Percentiles rank a stretch among this genome's conserved stretches.
phyloP scores from a whole-genome alignment of 805 yeast genomes.

The Wickerhamiella sergipiensis region DNA sequence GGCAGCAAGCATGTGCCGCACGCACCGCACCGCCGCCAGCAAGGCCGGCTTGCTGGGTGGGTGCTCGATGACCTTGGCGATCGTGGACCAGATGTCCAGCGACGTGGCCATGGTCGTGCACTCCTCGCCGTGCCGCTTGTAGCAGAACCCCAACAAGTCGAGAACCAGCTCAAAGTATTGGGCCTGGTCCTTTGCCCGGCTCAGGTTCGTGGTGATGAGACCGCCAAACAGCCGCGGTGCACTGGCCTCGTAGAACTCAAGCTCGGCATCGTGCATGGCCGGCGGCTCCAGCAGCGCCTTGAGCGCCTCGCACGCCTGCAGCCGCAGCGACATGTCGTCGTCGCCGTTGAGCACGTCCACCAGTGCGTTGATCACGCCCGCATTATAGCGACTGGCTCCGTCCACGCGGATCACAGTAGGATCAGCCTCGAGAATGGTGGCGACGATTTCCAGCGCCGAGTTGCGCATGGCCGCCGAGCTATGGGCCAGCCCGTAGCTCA shows the following conservation, averaged over 20 bases:
- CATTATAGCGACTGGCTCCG: constrained; percentile 4
- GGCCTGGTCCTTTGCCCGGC: background rate
- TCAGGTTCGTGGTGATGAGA: constrained; percentile 25
- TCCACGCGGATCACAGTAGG: constrained; percentile 36
- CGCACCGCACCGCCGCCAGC: constrained; percentile 54
- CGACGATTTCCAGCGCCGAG: constrained; percentile 67
- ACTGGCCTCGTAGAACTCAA: constrained; percentile 41
- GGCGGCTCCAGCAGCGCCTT: constrained; percentile 46
- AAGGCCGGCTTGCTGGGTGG: constrained; percentile 38
- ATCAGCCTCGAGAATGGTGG: constrained; percentile 74
- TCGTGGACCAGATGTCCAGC: constrained; percentile 42
- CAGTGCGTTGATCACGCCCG: constrained; percentile 22
- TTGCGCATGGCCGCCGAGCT: constrained; percentile 37
- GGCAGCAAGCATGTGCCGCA: constrained; percentile 42
- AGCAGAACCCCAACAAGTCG: constrained; percentile 56
- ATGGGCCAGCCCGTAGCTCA: constrained; percentile 58
- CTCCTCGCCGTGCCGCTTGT: constrained; percentile 44
- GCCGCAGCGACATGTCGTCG: constrained; percentile 53
- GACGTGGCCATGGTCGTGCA: constrained; percentile 47
- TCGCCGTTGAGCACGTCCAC: constrained; percentile 50
- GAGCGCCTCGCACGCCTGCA: constrained; percentile 76
- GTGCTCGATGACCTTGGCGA: constrained; percentile 35
- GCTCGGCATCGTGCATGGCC: constrained; percentile 7
- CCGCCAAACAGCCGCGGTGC: constrained; percentile 45
- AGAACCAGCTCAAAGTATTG: constrained; percentile 39